Evolutionary conservation across 345 rosid genomes (phyloP), one percentile per base, ranked within the genome.

Genomic region (Rhodomyrtus tomentosa): DNA sequence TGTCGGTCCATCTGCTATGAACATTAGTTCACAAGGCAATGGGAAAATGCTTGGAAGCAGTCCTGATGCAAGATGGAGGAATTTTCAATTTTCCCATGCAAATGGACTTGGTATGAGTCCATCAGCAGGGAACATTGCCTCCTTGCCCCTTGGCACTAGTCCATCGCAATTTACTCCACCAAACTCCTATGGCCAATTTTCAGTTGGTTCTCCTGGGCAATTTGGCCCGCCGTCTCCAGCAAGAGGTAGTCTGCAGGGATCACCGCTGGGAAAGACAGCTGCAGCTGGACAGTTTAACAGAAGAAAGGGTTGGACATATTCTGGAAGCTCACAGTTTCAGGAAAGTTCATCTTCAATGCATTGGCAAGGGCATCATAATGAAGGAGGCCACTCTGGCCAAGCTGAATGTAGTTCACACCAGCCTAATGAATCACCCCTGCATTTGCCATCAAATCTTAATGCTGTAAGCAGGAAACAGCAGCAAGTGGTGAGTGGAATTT

Each of bases 151-250:
- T 29, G 99, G 99, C 76, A 94, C 94, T 55, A 98, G 99, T 90
- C 99, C 99, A 13, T 98, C 98, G 3, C 99, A 98, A 29, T 98
- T 95, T 84, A 95, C 99, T 81, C 99, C 99, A 79, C 98, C 99
- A 58, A 92, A 87, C 89, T 89, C 98, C 59, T 93, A 89, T 85
- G 74, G 90, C 90, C 98, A 94, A 76, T 86, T 89, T 87, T 89
- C 96, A 53, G 82, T 87, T 87, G 95, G 99, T 68, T 95, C 99
- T 89, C 98, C 98, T 84, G 98, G 99, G 80, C 96, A 95, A 86
- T 95, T 94, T 92, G 99, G 98, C 45, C 98, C 99, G 40, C 90
- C 97, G 38, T 98, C 99, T 83, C 99, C 98, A 1, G 99, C 92
- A 86, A 93, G 99, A 89, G 94, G 91, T 88, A 93, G 93, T 91